These are phyloP conservation scores for Mortierella sp. DNA, from an alignment of 371 early-diverging fungal species.

Conservation along the genomic window DNA sequence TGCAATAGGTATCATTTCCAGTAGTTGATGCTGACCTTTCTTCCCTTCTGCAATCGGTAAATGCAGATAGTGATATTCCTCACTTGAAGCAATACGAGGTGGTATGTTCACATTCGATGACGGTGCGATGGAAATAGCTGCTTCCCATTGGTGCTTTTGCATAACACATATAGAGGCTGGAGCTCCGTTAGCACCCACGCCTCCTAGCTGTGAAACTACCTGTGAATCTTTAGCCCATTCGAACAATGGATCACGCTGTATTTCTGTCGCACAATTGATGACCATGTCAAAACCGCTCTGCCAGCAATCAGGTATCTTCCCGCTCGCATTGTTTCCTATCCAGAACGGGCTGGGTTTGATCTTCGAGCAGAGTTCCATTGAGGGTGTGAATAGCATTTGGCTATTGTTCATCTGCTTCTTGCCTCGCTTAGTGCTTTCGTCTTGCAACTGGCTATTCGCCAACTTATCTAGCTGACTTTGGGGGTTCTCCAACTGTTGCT, in stretches of 20 bases:
- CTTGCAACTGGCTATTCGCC: conserved; percentile 10
- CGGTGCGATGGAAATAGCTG: neutral
- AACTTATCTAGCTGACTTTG: conserved; percentile 21
- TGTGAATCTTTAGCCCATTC: conserved; percentile 13
- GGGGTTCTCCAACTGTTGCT: conserved; percentile 7
- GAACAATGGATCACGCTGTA: conserved; percentile 31
- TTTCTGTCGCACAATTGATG: conserved; percentile 54
- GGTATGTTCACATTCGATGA: conserved; percentile 38
- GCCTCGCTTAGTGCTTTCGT: neutral
- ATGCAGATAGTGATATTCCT: conserved; percentile 62
- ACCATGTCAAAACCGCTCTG: conserved; percentile 50
- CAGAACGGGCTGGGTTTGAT: conserved; percentile 45
- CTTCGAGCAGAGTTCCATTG: conserved; percentile 51
- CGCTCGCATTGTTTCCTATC: conserved; percentile 54
- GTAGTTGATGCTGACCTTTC: conserved; percentile 73
- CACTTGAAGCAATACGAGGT: conserved; percentile 45
- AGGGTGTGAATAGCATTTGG: conserved; percentile 24
- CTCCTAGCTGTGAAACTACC: conserved; percentile 14
- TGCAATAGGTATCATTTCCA: conserved; percentile 66
- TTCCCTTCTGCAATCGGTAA: conserved; percentile 81
- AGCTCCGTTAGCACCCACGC: conserved; percentile 18
- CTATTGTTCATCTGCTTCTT: neutral
- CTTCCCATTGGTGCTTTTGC: conserved; percentile 26
- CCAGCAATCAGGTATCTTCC: conserved; percentile 48
- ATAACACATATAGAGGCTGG: conserved; percentile 39